phyloP scores from a whole-genome alignment of 805 yeast genomes.

The Nakazawaea laoshanensis region DNA sequence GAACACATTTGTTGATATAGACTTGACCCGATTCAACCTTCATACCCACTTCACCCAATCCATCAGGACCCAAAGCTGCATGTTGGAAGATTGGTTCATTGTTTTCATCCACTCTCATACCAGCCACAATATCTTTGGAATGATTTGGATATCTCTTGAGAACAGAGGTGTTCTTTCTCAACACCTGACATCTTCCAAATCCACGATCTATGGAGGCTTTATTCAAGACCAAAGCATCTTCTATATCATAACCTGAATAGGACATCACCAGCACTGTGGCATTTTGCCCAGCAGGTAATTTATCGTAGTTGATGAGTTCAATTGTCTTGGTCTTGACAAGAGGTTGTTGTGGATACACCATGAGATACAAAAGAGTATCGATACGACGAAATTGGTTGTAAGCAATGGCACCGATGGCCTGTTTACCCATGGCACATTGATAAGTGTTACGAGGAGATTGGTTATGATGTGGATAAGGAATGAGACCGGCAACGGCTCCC shows the following conservation, averaged over 20 bases:
- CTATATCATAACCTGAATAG: slow-evolving; percentile 97
- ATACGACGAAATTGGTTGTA: slow-evolving; percentile 94
- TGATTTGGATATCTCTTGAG: slow-evolving; percentile 91
- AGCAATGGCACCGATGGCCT: slow-evolving; percentile 99
- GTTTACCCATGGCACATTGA: slow-evolving; percentile 99
- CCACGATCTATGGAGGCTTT: slow-evolving; percentile 94
- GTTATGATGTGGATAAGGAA: slow-evolving; percentile 89
- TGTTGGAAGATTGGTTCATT: slow-evolving; percentile 84
- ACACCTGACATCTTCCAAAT: slow-evolving; percentile 94
- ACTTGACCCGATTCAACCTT: slow-evolving; percentile 88
- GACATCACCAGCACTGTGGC: slow-evolving; percentile 99
- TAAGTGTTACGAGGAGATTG: slow-evolving; percentile 97
- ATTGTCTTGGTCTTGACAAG: slow-evolving; percentile 98
- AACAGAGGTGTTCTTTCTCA: slow-evolving; percentile 84
- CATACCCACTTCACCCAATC: slow-evolving; percentile 93
- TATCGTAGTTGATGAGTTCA: slow-evolving; percentile 90
- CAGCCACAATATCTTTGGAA: slow-evolving; percentile 84
- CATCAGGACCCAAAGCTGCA: slow-evolving; percentile 84
- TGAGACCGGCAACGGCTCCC: slow-evolving; percentile 89
- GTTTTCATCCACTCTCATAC: slow-evolving; percentile 80
- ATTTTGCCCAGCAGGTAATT: slow-evolving; percentile 97
- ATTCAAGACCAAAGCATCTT: slow-evolving; percentile 93
- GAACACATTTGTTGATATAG: slow-evolving; percentile 88
- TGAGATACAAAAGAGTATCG: slow-evolving; percentile 84
- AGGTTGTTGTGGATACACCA: slow-evolving; percentile 99